Base-by-base conservation (phyloP, 495 filamentous ascomycete genomes). In the Pyrenula massariospora region DNA sequence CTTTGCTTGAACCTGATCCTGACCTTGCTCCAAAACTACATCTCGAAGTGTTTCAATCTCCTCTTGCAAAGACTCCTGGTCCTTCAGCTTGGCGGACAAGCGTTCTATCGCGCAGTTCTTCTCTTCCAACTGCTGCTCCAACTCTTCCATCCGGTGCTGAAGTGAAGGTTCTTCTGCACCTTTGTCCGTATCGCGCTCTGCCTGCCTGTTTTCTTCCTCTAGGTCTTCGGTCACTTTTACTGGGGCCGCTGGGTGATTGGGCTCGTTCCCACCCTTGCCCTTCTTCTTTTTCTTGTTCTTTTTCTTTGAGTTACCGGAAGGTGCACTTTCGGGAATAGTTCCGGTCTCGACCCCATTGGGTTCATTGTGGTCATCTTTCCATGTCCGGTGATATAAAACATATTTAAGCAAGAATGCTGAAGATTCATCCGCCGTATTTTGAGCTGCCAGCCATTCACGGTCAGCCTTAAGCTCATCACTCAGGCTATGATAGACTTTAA, bases 231-330 rank as follows among this genome's bases (percentile, higher is more conserved):
- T 56, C 15, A 48, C 48, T 25, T 54, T 55, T 12, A 56, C 24
- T 31, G 60, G 58, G 2, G 60, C 53, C 12, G 62, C 58, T 42
- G 56, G 54, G 23, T 60, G 51, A 24, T 68, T 65, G 12, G 62
- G 53, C n/a, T 69, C 71, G n/a, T 72, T 64, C 3, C 67, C 54
- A 50, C 68, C 74, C 53, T 80, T 83, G 15, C 77, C 81, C 47
- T 81, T 84, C 76, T 89, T 95, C 78, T 93, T 95, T 76, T 92
- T 95, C 67, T 92, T 93, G 54, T 84, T 88, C 52, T 87, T 93
- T 65, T 88, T 95, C 74, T 90, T 93, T 67, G 85, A 89, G 20
- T 69, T 68, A 3, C 56, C 65, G 3, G 62, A 57, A 21, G 60
- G 55, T 24, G 50, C 25, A 8, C 8, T 42, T 42, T 42, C 31